Conservation (phyloP, 257 asterid genomes). For the Mentha longifolia region DNA sequence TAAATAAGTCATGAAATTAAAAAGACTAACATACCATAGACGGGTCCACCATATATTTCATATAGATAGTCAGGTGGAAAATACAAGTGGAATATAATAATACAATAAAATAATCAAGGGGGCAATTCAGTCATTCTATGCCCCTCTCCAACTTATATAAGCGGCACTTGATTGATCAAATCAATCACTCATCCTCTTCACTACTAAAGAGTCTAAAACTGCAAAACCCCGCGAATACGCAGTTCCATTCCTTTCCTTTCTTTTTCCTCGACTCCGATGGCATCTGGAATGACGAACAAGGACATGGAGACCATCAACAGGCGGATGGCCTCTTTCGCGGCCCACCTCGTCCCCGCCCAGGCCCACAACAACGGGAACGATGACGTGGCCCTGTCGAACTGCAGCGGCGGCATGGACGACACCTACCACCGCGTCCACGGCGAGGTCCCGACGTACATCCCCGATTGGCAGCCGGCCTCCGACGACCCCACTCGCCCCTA, state of each 20-base stretch:
- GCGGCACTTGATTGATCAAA: background rate
- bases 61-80: background rate
- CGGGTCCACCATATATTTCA: background rate
- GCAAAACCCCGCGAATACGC: background rate
- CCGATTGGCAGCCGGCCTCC: constrained; percentile 63
- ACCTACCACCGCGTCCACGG: constrained; percentile 81
- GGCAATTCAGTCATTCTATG: background rate
- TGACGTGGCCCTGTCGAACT: constrained; percentile 39
- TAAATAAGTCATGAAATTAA: background rate
- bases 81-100: background rate
- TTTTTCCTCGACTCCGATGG: background rate
- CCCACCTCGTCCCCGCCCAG: constrained; percentile 40
- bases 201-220: background rate
- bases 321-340: constrained; percentile 62
- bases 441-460: constrained; percentile 63
- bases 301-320: constrained; percentile 41
- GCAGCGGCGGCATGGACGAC: constrained; percentile 68
- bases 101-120: background rate
- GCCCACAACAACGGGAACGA: background rate
- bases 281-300: constrained; percentile 11
- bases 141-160: background rate
- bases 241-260: background rate
- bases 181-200: background rate
- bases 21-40: background rate
- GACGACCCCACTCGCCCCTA: constrained; percentile 73